Evolutionary conservation across 306 rosid species (phyloP), one percentile per base, ranked within the genome.

Genomic region (Adenanthera pavonina): DNA sequence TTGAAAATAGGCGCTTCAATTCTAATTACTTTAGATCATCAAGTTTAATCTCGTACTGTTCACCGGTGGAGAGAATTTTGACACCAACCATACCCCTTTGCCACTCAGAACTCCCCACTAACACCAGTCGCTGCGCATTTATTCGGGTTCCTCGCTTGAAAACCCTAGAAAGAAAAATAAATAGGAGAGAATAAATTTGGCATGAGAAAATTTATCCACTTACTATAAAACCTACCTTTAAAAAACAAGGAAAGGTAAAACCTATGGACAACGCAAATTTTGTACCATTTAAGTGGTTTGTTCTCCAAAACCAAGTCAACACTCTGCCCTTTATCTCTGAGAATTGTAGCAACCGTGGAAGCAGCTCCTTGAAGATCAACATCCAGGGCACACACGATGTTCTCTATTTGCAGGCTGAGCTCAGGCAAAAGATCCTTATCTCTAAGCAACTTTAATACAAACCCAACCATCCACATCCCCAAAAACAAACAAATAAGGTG

Each of bases 41-140:
- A 40, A 95, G 87, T 86, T 90, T 95, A 80, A 95, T 89, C 89
- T 90, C 97, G 3, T 83, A 61, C 85, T 93, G 97, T 78, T 95
- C 94, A 51, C 97, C 99, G 40, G 97, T 89, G 57, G 97, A 85
- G 59, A 95, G 99, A 68, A 83, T 76, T 90, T 95, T 95, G 38
- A 95, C 92, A 62, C 91, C 82, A 73, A 95, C 98, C 93, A 86
- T 86, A 77, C 96, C 98, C 88, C 81, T 86, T 86, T 93, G 91
- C 99, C 99, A 95, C 88, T 95, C 98, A 1, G 99, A 87, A 85
- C 64, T 88, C 68, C 99, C 99, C 60, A 95, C 97, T 73, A 95
- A 82, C 80, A 95, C 89, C 75, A 95, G 85, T 85, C 97, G 90
- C 56, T 85, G 75, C 25, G 96, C 97, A 71, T 92, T 95, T 85